Evolutionary conservation across 108 stramenopile species (phyloP).

Genomic region (Asterionellopsis glacialis): DNA sequence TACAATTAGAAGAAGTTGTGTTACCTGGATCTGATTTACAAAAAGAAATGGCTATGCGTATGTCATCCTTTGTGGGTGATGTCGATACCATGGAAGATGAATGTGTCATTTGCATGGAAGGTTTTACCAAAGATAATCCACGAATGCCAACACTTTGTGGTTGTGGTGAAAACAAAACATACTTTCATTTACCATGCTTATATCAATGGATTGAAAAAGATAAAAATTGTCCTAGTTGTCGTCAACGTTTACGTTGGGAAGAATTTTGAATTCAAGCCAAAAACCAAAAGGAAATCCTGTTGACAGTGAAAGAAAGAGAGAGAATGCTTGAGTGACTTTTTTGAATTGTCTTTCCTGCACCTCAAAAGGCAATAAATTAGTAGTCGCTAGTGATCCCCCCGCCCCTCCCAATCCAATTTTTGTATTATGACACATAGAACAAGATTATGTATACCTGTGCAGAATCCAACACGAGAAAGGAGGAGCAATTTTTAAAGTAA

Average conservation of each 20-base stretch:
- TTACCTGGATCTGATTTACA: constrained; percentile 35
- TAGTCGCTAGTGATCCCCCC: too few relatives aligned
- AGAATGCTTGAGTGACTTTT: too few relatives aligned
- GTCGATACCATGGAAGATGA: constrained; percentile 25
- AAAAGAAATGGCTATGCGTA: constrained; percentile 15
- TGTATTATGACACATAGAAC: too few relatives aligned
- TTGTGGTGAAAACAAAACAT: constrained; percentile 40
- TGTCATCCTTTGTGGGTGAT: constrained; percentile 1
- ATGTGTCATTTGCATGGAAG: constrained; percentile 52
- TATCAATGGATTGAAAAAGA: constrained; percentile 44
- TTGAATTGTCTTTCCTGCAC: too few relatives aligned
- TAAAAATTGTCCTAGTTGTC: constrained; percentile 30
- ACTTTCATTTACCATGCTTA: constrained; percentile 44
- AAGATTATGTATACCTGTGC: too few relatives aligned
- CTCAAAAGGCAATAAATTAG: too few relatives aligned
- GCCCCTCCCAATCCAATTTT: too few relatives aligned
- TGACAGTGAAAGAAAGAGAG: too few relatives aligned
- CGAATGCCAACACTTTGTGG: constrained; percentile 45
- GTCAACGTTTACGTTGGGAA: constrained; percentile 23
- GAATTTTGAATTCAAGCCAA: too few relatives aligned
- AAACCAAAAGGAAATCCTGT: too few relatives aligned
- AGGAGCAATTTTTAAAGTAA: too few relatives aligned
- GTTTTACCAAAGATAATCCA: constrained; percentile 27
- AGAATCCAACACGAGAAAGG: too few relatives aligned
- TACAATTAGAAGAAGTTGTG: constrained; percentile 25